A percentile compares a stretch with the other conserved stretches of the same genome.
Conservation (phyloP, 129 eudicot species). For the Centaurea solstitialis region DNA sequence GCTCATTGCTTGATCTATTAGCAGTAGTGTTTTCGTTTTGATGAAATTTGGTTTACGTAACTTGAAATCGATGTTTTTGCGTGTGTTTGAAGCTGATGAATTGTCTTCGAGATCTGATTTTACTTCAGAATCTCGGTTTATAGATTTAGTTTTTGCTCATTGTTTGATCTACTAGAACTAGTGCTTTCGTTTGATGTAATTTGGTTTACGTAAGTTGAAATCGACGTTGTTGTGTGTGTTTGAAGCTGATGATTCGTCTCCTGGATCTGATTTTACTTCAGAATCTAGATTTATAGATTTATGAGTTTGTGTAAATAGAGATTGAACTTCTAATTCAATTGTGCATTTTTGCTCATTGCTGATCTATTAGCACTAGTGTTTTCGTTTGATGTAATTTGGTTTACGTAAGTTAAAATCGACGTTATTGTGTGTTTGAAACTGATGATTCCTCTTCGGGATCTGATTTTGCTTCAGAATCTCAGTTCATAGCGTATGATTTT, state of each 20-base stretch:
- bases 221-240: conserved; percentile 4
- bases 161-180: background rate
- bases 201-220: background rate
- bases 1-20: too few relatives aligned
- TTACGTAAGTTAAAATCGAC: conserved; percentile 3
- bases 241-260: background rate
- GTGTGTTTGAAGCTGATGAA: background rate
- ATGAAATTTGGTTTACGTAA: background rate
- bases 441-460: background rate
- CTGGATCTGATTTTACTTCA: conserved; percentile 7
- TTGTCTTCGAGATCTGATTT: conserved; percentile 8
- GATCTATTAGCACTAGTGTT: conserved; percentile 11
- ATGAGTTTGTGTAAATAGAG: background rate
- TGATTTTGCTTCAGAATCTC: conserved; percentile 24
- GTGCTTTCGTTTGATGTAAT: background rate
- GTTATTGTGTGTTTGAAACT: conserved; percentile 2
- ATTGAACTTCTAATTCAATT: background rate
- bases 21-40: too few relatives aligned
- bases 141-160: too few relatives aligned
- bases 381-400: background rate
- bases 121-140: conserved; percentile 20
- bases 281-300: conserved; percentile 16
- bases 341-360: background rate
- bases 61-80: conserved; percentile 2
- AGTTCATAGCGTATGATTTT: background rate